phyloP scores from a whole-genome alignment of 1,284 basidiomycete genomes.

The Cutaneotrichosporon spelunceum region DNA sequence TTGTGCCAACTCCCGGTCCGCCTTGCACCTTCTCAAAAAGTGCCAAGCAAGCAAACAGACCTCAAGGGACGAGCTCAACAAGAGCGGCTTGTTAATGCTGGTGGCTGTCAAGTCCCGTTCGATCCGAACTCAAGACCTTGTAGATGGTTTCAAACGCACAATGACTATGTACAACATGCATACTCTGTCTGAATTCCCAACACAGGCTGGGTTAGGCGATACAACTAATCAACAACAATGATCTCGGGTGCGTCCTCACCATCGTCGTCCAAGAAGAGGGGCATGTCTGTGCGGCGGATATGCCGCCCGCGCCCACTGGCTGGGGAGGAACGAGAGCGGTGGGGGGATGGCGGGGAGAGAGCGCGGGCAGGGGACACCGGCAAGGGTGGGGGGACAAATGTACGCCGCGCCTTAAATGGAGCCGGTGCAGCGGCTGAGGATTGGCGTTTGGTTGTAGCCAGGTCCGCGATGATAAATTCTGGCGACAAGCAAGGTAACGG shows the following conservation, averaged over 20 bases:
- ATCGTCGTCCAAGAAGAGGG: neutral
- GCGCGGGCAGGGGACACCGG: neutral
- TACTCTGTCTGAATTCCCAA: neutral
- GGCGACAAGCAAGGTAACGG: neutral
- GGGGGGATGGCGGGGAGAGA: neutral
- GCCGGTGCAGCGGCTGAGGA: neutral
- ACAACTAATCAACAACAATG: conserved; percentile 4
- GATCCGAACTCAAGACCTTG: neutral
- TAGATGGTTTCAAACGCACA: no score
- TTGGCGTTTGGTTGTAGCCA: neutral
- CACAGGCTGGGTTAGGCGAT: neutral
- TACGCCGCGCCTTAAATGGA: neutral
- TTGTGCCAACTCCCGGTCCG: neutral
- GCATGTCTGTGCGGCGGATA: neutral
- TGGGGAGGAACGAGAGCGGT: neutral
- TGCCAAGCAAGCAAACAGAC: conserved; percentile 10
- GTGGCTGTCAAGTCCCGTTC: no score
- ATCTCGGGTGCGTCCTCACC: neutral
- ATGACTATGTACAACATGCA: neutral
- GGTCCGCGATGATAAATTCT: neutral
- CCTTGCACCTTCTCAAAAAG: neutral
- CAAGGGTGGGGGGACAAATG: neutral
- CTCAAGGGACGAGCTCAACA: neutral
- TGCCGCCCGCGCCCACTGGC: neutral
- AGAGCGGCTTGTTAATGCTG: no score